Percentiles rank a stretch among this genome's conserved stretches.
phyloP scores from a whole-genome alignment of 2,329 filamentous ascomycete genomes.

The Sclerotinia glacialis region DNA sequence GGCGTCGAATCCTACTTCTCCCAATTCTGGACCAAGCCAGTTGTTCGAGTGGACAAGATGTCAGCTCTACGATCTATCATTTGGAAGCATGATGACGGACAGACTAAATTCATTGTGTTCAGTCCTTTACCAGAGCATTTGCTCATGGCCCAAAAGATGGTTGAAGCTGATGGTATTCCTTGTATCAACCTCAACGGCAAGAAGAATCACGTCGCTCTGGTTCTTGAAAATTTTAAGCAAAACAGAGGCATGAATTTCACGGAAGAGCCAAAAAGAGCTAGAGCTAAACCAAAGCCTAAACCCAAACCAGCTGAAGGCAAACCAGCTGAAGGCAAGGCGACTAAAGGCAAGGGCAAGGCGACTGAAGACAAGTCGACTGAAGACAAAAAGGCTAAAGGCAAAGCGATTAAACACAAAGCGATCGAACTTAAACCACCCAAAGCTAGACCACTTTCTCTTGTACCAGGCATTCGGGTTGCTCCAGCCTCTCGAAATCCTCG shows the following conservation, averaged over 20 bases:
- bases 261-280: not conserved
- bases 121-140: not conserved
- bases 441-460: not conserved
- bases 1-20: not conserved
- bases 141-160: not conserved
- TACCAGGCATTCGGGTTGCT: not conserved
- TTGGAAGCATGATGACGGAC: not conserved
- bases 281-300: not conserved
- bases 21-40: conserved; percentile 2
- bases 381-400: not conserved
- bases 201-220: not conserved
- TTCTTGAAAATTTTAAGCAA: conserved; percentile 7
- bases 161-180: conserved; percentile 3
- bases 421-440: not conserved
- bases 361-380: not conserved
- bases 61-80: not conserved
- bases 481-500: not conserved
- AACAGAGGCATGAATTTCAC: not conserved
- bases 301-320: not conserved
- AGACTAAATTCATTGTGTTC: conserved; percentile 3
- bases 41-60: not conserved
- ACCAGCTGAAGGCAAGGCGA: not conserved
- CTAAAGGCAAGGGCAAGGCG: not conserved
- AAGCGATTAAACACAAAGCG: not conserved
- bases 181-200: not conserved